Evolutionary conservation across 345 rosid genomes (phyloP).

Genomic region (Raphanus sativus): DNA sequence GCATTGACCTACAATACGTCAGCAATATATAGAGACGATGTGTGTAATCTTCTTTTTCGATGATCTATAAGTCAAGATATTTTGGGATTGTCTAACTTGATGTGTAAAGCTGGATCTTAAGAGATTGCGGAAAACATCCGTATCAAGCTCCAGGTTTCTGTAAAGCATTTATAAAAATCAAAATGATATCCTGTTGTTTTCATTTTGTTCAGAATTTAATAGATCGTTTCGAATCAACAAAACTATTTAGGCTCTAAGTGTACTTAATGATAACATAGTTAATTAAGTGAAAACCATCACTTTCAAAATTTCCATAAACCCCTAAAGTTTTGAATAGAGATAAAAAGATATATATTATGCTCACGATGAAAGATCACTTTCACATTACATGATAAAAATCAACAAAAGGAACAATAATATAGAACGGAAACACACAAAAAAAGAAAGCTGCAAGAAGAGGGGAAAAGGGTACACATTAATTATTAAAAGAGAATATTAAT

Average conservation of each 20-base stretch:
- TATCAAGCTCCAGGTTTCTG: background rate
- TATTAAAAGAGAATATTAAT: background rate
- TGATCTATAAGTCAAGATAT: background rate
- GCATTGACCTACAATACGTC: background rate
- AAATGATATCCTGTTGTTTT: background rate
- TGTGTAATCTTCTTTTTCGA: background rate
- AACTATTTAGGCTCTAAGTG: background rate
- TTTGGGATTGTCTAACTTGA: background rate
- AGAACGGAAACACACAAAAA: background rate
- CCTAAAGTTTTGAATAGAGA: background rate
- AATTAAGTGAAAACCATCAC: background rate
- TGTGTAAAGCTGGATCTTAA: background rate
- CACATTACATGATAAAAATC: background rate
- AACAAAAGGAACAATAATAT: slow-evolving; percentile 9
- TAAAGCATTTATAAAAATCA: background rate
- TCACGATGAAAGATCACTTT: slow-evolving; percentile 21
- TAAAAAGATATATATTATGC: background rate
- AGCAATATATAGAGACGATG: background rate
- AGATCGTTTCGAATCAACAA: background rate
- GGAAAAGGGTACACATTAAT: background rate
- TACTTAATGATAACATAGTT: background rate
- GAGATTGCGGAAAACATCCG: background rate
- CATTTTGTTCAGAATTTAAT: background rate
- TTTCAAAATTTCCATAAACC: background rate
- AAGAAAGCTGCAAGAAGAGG: background rate